These are phyloP conservation scores for Pseudozyma thailandica DNA, from an alignment of 1,284 basidiomycete species.

Conservation along the genomic window DNA sequence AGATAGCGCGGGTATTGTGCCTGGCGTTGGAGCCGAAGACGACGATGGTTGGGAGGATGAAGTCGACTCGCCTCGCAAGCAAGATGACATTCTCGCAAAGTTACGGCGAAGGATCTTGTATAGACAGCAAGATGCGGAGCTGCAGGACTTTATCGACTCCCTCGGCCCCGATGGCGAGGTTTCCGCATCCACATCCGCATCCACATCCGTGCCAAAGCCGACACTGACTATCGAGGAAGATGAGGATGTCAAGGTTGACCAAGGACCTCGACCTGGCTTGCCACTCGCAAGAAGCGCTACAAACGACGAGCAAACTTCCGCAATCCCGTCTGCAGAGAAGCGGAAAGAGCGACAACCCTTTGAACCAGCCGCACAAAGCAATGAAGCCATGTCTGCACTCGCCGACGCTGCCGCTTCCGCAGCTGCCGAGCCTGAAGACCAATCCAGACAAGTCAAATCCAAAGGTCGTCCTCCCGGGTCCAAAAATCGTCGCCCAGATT, in stretches of 20 bases:
- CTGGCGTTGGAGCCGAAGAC: slow-evolving; percentile 18
- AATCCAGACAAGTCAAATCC: slow-evolving; percentile 13
- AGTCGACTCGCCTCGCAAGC: slow-evolving; percentile 18
- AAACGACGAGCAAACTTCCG: not conserved
- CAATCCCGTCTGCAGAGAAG: slow-evolving; percentile 34
- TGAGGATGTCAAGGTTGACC: slow-evolving; percentile 8
- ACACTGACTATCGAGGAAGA: not conserved
- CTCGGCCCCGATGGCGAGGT: slow-evolving; percentile 24
- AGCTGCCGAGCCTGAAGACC: slow-evolving; percentile 24
- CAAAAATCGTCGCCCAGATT: slow-evolving; percentile 42
- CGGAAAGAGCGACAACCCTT: slow-evolving; percentile 46
- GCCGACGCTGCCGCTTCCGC: slow-evolving; percentile 27
- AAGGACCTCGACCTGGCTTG: slow-evolving; percentile 23
- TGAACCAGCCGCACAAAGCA: slow-evolving; percentile 13
- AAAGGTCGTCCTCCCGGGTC: slow-evolving; percentile 40
- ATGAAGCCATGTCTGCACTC: slow-evolving; percentile 30
- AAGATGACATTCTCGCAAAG: slow-evolving; percentile 42
- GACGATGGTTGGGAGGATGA: slow-evolving; percentile 31
- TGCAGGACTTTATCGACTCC: slow-evolving; percentile 39
- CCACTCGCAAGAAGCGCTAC: slow-evolving; percentile 4
- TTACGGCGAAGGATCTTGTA: slow-evolving; percentile 42
- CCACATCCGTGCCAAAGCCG: not conserved
- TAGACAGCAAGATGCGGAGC: slow-evolving; percentile 40
- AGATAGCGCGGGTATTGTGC: slow-evolving; percentile 18
- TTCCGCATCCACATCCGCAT: not conserved